These are phyloP conservation scores for Uronychia setigera DNA, from an alignment of 73 alveolate species.

Conservation along the genomic window DNA sequence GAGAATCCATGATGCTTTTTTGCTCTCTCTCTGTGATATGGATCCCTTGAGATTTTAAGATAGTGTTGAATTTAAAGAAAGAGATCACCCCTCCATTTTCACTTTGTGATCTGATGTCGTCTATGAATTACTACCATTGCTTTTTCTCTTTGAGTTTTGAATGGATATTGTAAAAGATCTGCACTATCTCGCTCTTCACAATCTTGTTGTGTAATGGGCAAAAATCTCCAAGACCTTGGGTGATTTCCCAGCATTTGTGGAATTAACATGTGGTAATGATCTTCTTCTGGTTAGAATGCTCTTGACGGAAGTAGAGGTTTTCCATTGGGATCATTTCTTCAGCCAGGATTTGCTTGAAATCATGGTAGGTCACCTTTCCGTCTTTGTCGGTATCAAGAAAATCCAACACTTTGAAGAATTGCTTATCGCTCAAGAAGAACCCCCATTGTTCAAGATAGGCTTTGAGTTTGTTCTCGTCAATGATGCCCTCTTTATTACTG, in stretches of 20 bases:
- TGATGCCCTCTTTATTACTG: slow-evolving; percentile 38
- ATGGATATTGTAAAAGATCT: not conserved
- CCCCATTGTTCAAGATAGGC: slow-evolving; percentile 60
- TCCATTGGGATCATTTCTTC: slow-evolving; percentile 55
- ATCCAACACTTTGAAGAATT: slow-evolving; percentile 26
- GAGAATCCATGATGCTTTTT: not conserved
- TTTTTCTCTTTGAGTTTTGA: not conserved
- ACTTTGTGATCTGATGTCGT: not conserved
- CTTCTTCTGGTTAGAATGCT: slow-evolving; percentile 29
- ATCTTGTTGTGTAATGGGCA: slow-evolving; percentile 28
- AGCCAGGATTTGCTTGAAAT: slow-evolving; percentile 49
- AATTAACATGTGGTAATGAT: slow-evolving; percentile 31
- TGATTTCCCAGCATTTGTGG: slow-evolving; percentile 67
- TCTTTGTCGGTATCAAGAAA: slow-evolving; percentile 58
- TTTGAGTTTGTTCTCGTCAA: slow-evolving; percentile 25
- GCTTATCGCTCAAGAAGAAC: slow-evolving; percentile 28
- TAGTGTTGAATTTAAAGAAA: not conserved
- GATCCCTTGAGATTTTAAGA: not conserved
- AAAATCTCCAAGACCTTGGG: slow-evolving; percentile 23
- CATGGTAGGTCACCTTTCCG: slow-evolving; percentile 43
- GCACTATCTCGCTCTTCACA: not conserved
- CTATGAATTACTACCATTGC: not conserved
- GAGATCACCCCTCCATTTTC: not conserved
- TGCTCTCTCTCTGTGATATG: not conserved
- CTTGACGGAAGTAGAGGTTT: slow-evolving; percentile 55